Evolutionary conservation across 345 rosid species (phyloP).

Genomic region (Jatropha curcas): DNA sequence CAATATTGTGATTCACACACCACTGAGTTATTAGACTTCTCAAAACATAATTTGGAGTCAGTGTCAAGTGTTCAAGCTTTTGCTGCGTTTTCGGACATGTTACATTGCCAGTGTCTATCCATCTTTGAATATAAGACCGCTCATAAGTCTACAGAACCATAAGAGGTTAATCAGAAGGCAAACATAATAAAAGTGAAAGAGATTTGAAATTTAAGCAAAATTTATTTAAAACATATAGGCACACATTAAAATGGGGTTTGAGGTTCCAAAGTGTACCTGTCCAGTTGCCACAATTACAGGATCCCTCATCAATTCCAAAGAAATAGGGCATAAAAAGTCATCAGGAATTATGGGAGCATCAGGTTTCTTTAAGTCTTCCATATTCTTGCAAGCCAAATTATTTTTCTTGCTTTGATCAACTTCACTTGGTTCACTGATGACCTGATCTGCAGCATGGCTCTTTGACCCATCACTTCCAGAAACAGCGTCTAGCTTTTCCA

Average conservation of each 20-base stretch:
- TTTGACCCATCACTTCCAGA: conserved; percentile 9
- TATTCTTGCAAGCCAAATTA: conserved; percentile 38
- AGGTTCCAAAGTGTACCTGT: conserved; percentile 50
- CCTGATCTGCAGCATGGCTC: conserved; percentile 3
- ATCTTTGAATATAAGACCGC: conserved; percentile 89
- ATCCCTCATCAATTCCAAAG: conserved; percentile 91
- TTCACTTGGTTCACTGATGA: conserved; percentile 30
- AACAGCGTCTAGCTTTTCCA: conserved; percentile 25
- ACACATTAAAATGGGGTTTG: background rate
- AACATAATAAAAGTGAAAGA: background rate
- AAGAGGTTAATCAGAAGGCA: conserved; percentile 16
- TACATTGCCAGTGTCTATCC: conserved; percentile 86
- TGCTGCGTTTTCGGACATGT: conserved; percentile 97
- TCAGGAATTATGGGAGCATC: conserved; percentile 59
- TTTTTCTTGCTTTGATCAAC: conserved; percentile 41
- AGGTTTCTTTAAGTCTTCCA: conserved; percentile 55
- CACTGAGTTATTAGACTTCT: conserved; percentile 84
- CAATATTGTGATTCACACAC: conserved; percentile 71
- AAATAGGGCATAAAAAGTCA: conserved; percentile 88
- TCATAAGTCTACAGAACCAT: conserved; percentile 79
- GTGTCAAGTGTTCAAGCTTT: conserved; percentile 72
- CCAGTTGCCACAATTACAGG: conserved; percentile 97
- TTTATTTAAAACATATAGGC: background rate
- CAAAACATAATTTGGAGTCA: conserved; percentile 86
- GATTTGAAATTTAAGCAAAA: background rate